phyloP scores from a whole-genome alignment of 441 rosid genomes.

The Populus hybrid region DNA sequence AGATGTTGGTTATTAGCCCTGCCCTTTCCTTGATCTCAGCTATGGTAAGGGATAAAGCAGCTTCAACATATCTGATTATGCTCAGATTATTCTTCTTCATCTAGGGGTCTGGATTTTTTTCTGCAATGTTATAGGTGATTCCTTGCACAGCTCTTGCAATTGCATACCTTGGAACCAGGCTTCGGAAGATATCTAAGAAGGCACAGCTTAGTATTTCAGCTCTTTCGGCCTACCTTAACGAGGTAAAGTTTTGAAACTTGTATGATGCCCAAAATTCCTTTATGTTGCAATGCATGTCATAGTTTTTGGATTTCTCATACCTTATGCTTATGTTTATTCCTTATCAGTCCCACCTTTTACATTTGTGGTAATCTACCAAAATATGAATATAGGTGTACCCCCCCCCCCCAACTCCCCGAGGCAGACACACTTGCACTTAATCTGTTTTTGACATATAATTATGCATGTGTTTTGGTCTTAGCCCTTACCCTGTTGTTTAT shows the following conservation, averaged over 20 bases:
- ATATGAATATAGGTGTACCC: neutral
- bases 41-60: constrained; percentile 41
- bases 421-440: neutral
- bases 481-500: neutral
- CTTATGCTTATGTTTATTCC: neutral
- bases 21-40: constrained; percentile 66
- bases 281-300: neutral
- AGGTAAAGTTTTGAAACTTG: constrained; percentile 37
- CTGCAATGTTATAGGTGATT: constrained; percentile 46
- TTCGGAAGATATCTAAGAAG: constrained; percentile 66
- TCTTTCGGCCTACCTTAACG: constrained; percentile 78
- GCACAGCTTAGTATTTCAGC: constrained; percentile 64
- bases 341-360: neutral
- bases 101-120: constrained; percentile 4
- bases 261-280: neutral
- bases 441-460: neutral
- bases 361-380: neutral
- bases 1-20: constrained; percentile 84
- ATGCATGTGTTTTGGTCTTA: constrained; percentile 3
- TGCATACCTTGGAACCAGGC: constrained; percentile 69
- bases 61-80: neutral
- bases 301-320: neutral
- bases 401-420: neutral
- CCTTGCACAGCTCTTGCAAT: constrained; percentile 68
- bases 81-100: neutral